These are phyloP conservation scores for Alternaria sp. DNA, from an alignment of 2,329 filamentous ascomycete species.

Conservation along the genomic window DNA sequence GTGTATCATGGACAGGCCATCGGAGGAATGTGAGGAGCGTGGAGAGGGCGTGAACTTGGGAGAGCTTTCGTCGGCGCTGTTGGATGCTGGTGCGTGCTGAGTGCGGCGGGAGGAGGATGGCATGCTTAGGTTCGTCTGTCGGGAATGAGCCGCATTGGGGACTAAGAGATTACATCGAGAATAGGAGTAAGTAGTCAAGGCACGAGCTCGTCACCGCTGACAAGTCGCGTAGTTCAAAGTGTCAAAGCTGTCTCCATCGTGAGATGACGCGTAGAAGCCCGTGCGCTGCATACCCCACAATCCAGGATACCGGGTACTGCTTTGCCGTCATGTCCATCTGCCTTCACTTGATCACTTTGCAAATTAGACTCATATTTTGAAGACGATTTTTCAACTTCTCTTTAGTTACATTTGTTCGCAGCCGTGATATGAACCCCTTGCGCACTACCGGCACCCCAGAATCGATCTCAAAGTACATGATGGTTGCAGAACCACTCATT, in stretches of 20 bases:
- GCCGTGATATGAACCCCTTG: not conserved
- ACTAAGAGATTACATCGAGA: conserved; percentile 3
- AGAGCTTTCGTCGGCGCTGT: conserved; percentile 30
- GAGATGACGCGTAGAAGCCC: conserved; percentile 16
- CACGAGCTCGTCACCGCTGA: not conserved
- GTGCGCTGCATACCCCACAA: conserved; percentile 20
- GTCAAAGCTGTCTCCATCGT: not conserved
- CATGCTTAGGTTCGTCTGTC: conserved; percentile 16
- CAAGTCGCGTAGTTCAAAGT: not conserved
- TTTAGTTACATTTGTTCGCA: not conserved
- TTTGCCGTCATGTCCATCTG: not conserved
- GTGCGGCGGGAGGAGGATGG: conserved; percentile 18
- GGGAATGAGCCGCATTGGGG: not conserved
- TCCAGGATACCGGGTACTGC: not conserved
- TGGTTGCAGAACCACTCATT: not conserved
- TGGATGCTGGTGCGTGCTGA: conserved; percentile 19
- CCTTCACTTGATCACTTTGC: not conserved
- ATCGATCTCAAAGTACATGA: not conserved
- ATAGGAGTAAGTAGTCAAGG: not conserved
- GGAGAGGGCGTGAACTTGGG: conserved; percentile 31
- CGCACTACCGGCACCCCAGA: not conserved
- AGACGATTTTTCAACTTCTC: not conserved
- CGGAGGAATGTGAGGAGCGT: conserved; percentile 23
- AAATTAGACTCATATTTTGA: not conserved
- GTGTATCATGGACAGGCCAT: conserved; percentile 12